phyloP scores from a whole-genome alignment of 371 early-diverging fungal genomes.

The Zancudomyces culisetae region DNA sequence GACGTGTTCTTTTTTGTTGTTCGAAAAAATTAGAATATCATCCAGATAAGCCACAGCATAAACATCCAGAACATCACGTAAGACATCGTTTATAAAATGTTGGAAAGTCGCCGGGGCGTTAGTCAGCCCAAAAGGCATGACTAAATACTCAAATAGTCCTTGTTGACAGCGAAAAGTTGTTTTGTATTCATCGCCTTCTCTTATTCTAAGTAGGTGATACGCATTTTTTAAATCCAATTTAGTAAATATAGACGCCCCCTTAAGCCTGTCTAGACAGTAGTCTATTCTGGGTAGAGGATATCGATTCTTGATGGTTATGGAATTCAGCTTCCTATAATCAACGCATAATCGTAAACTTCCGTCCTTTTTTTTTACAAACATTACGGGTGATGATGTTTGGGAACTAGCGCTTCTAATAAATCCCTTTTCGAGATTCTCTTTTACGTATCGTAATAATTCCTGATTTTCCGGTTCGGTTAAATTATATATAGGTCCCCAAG shows the following conservation, averaged over 20 bases:
- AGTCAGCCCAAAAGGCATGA: constrained; percentile 33
- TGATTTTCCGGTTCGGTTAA: constrained; percentile 1
- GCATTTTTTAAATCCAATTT: constrained; percentile 17
- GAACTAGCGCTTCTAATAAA: constrained; percentile 8
- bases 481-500: constrained; percentile 2
- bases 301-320: constrained; percentile 18
- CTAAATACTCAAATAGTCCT: constrained; percentile 25
- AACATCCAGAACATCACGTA: constrained; percentile 14
- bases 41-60: constrained; percentile 31
- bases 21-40: constrained; percentile 33
- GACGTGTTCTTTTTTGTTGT: constrained; percentile 26
- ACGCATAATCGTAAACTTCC: constrained; percentile 23
- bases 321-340: constrained; percentile 31
- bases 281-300: constrained; percentile 27
- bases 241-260: constrained; percentile 8
- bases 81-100: constrained; percentile 19
- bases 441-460: constrained; percentile 3
- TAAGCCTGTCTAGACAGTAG: constrained; percentile 22
- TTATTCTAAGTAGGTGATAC: constrained; percentile 21
- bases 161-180: constrained; percentile 28
- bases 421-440: constrained; percentile 4
- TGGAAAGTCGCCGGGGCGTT: constrained; percentile 19
- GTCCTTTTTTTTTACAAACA: constrained; percentile 33
- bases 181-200: constrained; percentile 14
- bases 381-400: constrained; percentile 26